Evolutionary conservation across 169 alveolate genomes (phyloP), one percentile per base, ranked within the genome.

Genomic region (Eimeria sp.): DNA sequence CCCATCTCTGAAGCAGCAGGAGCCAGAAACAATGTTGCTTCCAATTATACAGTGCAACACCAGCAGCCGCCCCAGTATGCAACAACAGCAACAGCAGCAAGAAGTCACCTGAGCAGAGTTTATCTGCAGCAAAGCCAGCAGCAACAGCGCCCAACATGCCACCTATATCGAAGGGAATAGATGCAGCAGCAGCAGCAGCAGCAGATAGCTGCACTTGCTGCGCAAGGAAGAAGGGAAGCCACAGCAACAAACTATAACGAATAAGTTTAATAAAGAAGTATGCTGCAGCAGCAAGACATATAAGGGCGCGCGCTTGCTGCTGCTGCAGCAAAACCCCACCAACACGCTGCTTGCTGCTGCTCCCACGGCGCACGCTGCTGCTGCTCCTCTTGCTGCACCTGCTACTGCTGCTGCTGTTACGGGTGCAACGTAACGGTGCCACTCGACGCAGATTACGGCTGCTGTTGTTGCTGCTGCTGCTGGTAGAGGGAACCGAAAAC

Each of bases 191-290:
- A 2, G 98, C 98, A 27, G 95, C 51, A 10, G 97, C 92, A 34
- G 70, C 70, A 61, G 70, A 61, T 18, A 61, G 5, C 5, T 20
- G 20, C n/a, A 89, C 87, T 73, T 95, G 96, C 27, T 91, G 63
- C 45, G 95, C 73, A 58, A 97, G 95, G 91, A 95, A 97, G 95
- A 87, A 97, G 30, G 97, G 98, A 80, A 97, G 96, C 98, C 98
- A 97, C 84, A 97, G 91, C 63, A 95, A 63, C 92, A 97, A 86
- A 63, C 96, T 89, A 93, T 96, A 97, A 25, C 98, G 97, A 40
- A 96, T 95, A 34, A 95, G 63, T 70, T 97, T 97, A 47, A 97
- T 88, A 47, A 80, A 86, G 80, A 95, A 97, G 95, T 95, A 97
- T 54, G 91, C 94, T 3, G 54, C 51, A 54, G 83, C 65, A 86